Percentiles rank a stretch among this genome's conserved stretches.
Conservation (phyloP, 495 filamentous ascomycete genomes). For the Penicillium cataractarum region DNA sequence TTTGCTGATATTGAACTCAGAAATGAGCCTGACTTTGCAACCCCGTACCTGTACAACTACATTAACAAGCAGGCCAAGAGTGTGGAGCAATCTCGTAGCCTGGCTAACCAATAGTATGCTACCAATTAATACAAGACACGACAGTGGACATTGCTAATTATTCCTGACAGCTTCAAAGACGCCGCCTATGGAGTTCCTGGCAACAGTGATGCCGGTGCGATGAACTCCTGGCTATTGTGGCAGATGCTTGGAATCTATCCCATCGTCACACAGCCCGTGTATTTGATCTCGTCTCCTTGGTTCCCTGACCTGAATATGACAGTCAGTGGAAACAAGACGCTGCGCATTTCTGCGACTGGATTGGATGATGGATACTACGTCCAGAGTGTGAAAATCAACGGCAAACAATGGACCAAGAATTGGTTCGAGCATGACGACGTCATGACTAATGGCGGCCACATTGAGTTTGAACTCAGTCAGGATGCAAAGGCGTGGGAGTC, state of each 20-base stretch:
- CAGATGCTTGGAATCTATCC: constrained; percentile 73
- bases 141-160: neutral
- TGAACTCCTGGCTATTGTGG: constrained; percentile 72
- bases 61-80: constrained; percentile 61
- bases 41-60: constrained; percentile 72
- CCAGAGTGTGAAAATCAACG: constrained; percentile 48
- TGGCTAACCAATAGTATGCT: constrained; percentile 59
- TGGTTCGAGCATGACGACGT: constrained; percentile 68
- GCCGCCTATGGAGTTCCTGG: constrained; percentile 61
- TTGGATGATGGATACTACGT: constrained; percentile 58
- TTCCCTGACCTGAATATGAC: constrained; percentile 61
- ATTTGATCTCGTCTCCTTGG: constrained; percentile 66
- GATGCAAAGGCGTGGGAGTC: constrained; percentile 59
- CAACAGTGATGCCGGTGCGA: constrained; percentile 70
- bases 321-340: constrained; percentile 54
- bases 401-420: constrained; percentile 44
- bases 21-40: constrained; percentile 68
- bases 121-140: neutral
- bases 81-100: constrained; percentile 56
- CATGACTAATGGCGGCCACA: constrained; percentile 61
- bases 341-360: constrained; percentile 58
- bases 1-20: constrained; percentile 21
- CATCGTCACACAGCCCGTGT: constrained; percentile 65
- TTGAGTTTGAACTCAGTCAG: constrained; percentile 64
- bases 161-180: constrained; percentile 34